Evolutionary conservation across 129 eudicot species (phyloP), one percentile per base, ranked within the genome.

Genomic region (Erigeron canadensis): DNA sequence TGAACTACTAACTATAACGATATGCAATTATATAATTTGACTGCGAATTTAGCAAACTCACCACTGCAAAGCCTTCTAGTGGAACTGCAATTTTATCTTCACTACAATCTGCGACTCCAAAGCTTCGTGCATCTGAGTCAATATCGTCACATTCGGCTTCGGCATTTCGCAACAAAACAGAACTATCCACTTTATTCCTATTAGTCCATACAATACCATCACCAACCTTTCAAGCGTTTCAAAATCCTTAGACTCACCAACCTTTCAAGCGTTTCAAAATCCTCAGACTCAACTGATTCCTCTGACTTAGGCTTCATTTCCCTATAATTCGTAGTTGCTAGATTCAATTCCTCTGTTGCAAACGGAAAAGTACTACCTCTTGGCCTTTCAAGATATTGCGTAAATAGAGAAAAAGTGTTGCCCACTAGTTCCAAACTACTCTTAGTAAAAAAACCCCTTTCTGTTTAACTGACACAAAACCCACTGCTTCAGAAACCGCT

Each of bases 271-370:
- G n/a, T n/a, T n/a, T n/a, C n/a, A n/a, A n/a, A n/a, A n/a, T n/a
- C n/a, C n/a, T n/a, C 96, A 42, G 88, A 79, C 73, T 86, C 96
- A 56, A 90, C 88, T 28, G 96, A 93, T 76, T 84, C 93, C 70
- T 89, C 96, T 45, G 86, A 79, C 76, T 84, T 79, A 85, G 81
- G 82, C 86, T 89, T 93, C 78, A 86, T 64, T 72, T 89, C 86
- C 75, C 69, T 80, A 55, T 82, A 74, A 70, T 70, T 82, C 1
- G 60, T 67, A 70, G 85, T 82, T 21, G 77, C 96, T 59, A 80
- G 48, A 19, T 66, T 77, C 45, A 89, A 53, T 54, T 78, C 75
- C 72, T 86, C 90, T 0, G 79, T 75, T 22, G 88, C 96, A 58
- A 78, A 78, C 81, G n/a, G n/a, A n/a, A n/a, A n/a, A n/a, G n/a